Base-by-base conservation (phyloP, 2,329 filamentous ascomycete genomes). In the Phialemoniopsis sp. region DNA sequence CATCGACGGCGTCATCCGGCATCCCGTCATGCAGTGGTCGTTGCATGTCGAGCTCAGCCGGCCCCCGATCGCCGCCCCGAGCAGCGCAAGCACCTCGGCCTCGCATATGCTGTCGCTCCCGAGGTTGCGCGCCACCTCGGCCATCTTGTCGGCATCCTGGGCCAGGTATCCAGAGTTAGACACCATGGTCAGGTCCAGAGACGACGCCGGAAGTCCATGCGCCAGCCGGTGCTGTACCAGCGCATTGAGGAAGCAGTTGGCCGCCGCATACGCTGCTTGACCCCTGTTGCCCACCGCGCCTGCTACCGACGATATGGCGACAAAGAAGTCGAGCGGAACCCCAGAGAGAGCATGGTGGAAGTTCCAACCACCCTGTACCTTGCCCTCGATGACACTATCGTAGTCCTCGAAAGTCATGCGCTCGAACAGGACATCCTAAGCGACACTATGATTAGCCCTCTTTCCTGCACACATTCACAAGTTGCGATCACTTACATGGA, bases 351-450 rank as follows among this genome's bases (percentile, higher is more conserved):
- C 64, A 13, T 66, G 57, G 51, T 79, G 72, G 37, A 78, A 63
- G 51, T 79, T 78, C 66, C 68, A 73, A 3, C 68, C 70, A 6
- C 72, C 74, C 7, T 67, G 57, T 0, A 75, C 68, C 52, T 79
- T 80, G 46, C 71, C 68, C 32, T 66, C 58, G 30, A 73, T 63
- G 29, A 74, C 70, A 3, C 60, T 55, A 9, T 57, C 59, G 46
- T 70, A 80, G 19, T 76, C 64, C 1, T 63, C 54, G 45, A 63
- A 65, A 0, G 61, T 63, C 73, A 79, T 78, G 38, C 73, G 72
- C 50, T 75, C 71, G 35, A 68, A 74, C 0, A 75, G 56, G 4
- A 70, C 63, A 40, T 76, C 72, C 52, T 54, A 34, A 4, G 28
- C 16, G 15, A 26, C 21, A 26, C 10, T n/a, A n/a, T n/a, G n/a